Evolutionary conservation across 163 green algal species (phyloP).

Genomic region (Chlamydomonas reinhardtii): DNA sequence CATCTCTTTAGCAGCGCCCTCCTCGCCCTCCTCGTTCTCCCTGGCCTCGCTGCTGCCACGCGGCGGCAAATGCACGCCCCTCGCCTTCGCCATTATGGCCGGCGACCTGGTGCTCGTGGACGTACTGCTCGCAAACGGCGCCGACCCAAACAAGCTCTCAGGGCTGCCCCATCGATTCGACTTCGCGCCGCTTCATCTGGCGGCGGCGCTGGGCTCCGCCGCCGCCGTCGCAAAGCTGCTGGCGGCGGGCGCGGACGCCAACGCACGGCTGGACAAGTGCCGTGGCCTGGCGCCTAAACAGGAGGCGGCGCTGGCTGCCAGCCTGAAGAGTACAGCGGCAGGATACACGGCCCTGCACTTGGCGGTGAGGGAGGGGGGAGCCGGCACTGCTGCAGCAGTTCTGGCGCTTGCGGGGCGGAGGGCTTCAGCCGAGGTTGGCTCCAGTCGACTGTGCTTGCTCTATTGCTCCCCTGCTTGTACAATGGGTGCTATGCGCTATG

Average conservation of each 20-base stretch:
- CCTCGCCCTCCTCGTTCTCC: no score
- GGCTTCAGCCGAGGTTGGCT: no score
- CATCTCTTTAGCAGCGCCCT: no score
- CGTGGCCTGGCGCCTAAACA: not conserved
- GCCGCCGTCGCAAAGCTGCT: not conserved
- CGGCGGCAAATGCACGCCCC: constrained; percentile 33
- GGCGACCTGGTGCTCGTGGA: not conserved
- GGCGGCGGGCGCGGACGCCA: not conserved
- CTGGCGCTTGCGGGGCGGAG: no score
- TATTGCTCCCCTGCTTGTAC: no score
- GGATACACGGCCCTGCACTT: not conserved
- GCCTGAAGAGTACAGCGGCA: not conserved
- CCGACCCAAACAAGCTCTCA: constrained; percentile 12
- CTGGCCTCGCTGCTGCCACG: not conserved
- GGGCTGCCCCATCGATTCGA: constrained; percentile 8
- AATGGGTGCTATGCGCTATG: no score
- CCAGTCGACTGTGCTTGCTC: no score
- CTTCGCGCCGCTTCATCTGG: constrained; percentile 30
- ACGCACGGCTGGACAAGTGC: not conserved
- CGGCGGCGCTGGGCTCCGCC: not conserved
- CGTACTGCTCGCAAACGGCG: not conserved
- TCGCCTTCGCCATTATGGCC: constrained; percentile 10
- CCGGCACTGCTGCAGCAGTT: no score
- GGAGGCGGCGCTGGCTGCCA: not conserved
- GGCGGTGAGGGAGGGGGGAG: not conserved